These are phyloP conservation scores for Kazachstania martiniae DNA, from an alignment of 805 yeast species.

Conservation along the genomic window DNA sequence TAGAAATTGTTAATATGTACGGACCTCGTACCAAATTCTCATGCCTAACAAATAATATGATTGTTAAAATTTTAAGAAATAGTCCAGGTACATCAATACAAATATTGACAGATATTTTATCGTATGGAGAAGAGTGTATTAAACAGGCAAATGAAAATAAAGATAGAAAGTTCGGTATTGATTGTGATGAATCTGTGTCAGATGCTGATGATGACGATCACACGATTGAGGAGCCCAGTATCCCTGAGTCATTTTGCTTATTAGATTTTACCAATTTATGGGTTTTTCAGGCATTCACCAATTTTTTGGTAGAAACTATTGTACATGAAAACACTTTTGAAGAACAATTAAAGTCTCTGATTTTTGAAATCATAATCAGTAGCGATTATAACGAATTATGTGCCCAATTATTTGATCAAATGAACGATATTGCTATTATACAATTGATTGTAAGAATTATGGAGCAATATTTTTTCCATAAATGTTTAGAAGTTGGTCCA, in stretches of 20 bases:
- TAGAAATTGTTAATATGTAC: conserved; percentile 11
- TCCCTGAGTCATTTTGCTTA: conserved; percentile 7
- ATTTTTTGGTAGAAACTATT: conserved; percentile 8
- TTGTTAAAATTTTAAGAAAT: conserved; percentile 9
- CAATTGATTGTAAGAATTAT: conserved; percentile 11
- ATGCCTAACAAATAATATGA: conserved; percentile 6
- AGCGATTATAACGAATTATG: conserved; percentile 18
- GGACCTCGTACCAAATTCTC: conserved; percentile 14
- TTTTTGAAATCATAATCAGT: conserved; percentile 13
- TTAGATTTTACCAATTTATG: conserved; percentile 25
- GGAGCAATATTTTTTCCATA: conserved; percentile 19
- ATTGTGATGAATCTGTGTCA: background rate
- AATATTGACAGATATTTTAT: conserved; percentile 8
- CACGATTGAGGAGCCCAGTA: conserved; percentile 5
- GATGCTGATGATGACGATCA: conserved; percentile 1
- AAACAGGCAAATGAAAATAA: background rate
- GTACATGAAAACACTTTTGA: background rate
- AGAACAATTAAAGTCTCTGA: conserved; percentile 7
- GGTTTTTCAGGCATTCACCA: conserved; percentile 22
- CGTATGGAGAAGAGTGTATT: conserved; percentile 8
- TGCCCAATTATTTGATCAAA: conserved; percentile 18
- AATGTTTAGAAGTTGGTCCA: conserved; percentile 5
- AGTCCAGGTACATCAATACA: background rate
- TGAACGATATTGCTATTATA: conserved; percentile 8
- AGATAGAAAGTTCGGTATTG: too few relatives aligned